phyloP scores from a whole-genome alignment of 345 rosid species.

The Hirschfeldia incana region DNA sequence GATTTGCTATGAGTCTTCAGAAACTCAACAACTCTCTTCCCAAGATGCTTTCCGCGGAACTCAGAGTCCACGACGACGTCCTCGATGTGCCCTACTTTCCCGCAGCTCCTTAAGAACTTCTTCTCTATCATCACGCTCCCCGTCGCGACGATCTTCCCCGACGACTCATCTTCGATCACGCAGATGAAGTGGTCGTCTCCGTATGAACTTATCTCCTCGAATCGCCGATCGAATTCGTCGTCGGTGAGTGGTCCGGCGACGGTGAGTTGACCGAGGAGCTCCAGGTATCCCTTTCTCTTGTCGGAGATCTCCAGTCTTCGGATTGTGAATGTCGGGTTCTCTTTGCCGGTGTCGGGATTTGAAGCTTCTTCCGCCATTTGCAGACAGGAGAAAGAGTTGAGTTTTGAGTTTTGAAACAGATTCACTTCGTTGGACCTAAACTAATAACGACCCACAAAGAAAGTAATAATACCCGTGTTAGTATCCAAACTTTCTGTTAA shows the following conservation, averaged over 20 bases:
- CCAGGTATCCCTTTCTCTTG: conserved; percentile 70
- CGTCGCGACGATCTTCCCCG: conserved; percentile 62
- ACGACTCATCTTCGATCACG: conserved; percentile 67
- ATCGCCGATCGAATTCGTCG: conserved; percentile 59
- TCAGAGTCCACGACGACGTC: conserved; percentile 73
- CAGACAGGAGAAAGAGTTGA: background rate
- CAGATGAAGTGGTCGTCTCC: conserved; percentile 81
- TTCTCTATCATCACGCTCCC: conserved; percentile 78
- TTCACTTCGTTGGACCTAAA: background rate
- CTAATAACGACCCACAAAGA: background rate
- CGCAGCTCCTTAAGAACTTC: conserved; percentile 80
- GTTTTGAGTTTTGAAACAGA: background rate
- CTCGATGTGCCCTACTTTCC: conserved; percentile 83
- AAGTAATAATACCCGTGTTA: background rate
- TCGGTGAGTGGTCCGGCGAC: conserved; percentile 64
- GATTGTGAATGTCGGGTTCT: conserved; percentile 39
- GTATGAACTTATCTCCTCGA: conserved; percentile 55
- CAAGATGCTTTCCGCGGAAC: conserved; percentile 65
- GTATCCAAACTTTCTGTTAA: background rate
- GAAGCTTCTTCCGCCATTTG: conserved; percentile 18
- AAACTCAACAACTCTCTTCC: conserved; percentile 61
- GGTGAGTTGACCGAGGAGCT: conserved; percentile 63
- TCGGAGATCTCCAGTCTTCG: conserved; percentile 73
- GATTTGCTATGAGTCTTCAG: conserved; percentile 59
- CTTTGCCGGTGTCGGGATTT: conserved; percentile 14